Evolutionary conservation across 345 rosid genomes (phyloP), one percentile per base, ranked within the genome.

Genomic region (Dimocarpus longan): DNA sequence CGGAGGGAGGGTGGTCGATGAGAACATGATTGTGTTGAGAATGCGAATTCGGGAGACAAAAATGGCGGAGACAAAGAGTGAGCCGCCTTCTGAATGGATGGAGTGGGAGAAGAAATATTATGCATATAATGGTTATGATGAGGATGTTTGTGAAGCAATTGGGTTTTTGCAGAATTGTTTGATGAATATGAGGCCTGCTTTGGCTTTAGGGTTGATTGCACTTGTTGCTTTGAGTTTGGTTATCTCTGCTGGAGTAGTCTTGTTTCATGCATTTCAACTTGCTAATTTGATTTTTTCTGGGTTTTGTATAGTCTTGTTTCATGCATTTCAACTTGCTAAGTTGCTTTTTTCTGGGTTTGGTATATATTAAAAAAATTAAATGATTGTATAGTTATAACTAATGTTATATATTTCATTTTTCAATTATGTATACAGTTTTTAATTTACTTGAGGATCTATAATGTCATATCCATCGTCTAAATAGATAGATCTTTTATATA

Each of bases 101-200:
- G 88, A 48, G 43, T 89, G 92, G 92, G 89, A 89, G 83, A 87
- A 85, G 83, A 64, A 19, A 3, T 85, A 78, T 66, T 81, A 75
- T 77, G 7, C 75, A 5, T 40, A 57, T 18, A 57, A 57, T 57
- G 62, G 66, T 44, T 87, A 87, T 65, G 70, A 75, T 48, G 69
- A 78, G 40, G 77, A 68, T 71, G 73, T 90, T 6, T 88, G 78
- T 15, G 71, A 85, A 60, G 73, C 62, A 0, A 62, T 85, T 6
- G 90, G 88, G 11, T 66, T 82, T 5, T 57, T 90, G 80, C 93
- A 88, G 70, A 76, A 80, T 6, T 79, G 44, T 15, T 64, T 90
- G 39, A 84, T 90, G 88, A 83, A 79, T 66, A 44, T 70, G 8
- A 81, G 93, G 56, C 89, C 93, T 7, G n/a, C 84, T 60, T 80